These are phyloP conservation scores for Ustilago trichophora DNA, from an alignment of 1,284 basidiomycete genomes.

Conservation along the genomic window DNA sequence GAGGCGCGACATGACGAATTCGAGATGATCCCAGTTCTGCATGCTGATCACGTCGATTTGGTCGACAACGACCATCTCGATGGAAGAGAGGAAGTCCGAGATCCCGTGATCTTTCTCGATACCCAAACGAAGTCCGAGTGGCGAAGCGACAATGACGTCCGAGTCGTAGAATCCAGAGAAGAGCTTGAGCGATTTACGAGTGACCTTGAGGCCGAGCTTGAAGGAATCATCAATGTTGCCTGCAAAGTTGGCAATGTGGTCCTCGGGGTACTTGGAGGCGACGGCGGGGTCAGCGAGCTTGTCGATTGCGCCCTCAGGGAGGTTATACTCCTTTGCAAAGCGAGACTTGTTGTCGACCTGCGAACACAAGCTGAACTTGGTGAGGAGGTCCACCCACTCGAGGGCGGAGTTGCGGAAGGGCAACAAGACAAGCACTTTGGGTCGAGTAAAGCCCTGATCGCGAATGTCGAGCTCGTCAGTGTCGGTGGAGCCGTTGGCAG, in stretches of 20 bases:
- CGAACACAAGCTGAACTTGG: conserved; percentile 48
- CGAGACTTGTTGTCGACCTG: conserved; percentile 75
- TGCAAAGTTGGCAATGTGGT: conserved; percentile 91
- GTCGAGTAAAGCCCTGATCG: conserved; percentile 97
- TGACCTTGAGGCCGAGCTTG: conserved; percentile 89
- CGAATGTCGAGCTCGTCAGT: conserved; percentile 66
- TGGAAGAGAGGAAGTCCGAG: conserved; percentile 88
- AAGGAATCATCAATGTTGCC: conserved; percentile 98
- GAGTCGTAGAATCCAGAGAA: conserved; percentile 89
- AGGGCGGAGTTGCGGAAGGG: conserved; percentile 91
- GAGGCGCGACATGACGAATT: conserved; percentile 86
- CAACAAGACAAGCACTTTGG: conserved; percentile 87
- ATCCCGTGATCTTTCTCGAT: conserved; percentile 86
- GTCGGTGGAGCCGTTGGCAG: conserved; percentile 67
- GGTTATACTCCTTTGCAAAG: conserved; percentile 81
- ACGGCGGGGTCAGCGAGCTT: conserved; percentile 74
- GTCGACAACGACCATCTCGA: conserved; percentile 92
- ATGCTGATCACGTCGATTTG: conserved; percentile 92
- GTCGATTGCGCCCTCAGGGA: conserved; percentile 82
- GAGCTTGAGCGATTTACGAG: conserved; percentile 84
- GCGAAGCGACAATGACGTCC: conserved; percentile 92
- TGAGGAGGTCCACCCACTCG: conserved; percentile 71
- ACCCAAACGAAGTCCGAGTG: conserved; percentile 86
- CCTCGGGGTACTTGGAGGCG: conserved; percentile 78
- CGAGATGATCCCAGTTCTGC: conserved; percentile 98